Percentiles rank a stretch among this genome's conserved stretches.
These are phyloP conservation scores for Entamoeba invadens DNA, from an alignment of 208 protist genomes.

Conservation along the genomic window DNA sequence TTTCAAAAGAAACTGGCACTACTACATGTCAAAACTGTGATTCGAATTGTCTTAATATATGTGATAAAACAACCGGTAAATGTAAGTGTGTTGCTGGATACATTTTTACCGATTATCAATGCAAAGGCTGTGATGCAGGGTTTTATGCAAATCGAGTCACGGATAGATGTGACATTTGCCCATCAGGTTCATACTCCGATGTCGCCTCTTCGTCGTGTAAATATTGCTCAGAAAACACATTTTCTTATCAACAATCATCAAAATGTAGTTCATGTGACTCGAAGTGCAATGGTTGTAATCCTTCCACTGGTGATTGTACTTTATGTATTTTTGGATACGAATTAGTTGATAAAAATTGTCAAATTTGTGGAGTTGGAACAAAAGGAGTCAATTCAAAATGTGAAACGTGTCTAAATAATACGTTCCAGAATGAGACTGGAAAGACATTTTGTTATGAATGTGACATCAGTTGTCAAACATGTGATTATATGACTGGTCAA, in stretches of 20 bases:
- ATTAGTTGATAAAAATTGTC: neutral
- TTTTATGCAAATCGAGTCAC: neutral
- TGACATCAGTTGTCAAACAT: neutral
- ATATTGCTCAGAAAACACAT: neutral
- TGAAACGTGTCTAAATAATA: neutral
- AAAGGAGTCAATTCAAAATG: neutral
- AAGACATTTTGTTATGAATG: conserved; percentile 2
- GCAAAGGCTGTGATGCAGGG: neutral
- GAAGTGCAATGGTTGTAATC: neutral
- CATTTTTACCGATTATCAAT: neutral
- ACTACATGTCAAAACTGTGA: neutral
- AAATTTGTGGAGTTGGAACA: conserved; percentile 4
- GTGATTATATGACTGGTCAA: neutral
- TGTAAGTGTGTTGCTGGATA: neutral
- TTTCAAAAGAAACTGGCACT: neutral
- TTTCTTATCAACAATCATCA: neutral
- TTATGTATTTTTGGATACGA: neutral
- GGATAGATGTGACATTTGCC: neutral
- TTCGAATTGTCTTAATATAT: neutral
- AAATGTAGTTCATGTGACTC: neutral
- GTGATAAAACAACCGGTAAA: neutral
- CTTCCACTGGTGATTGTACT: neutral
- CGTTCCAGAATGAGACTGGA: conserved; percentile 7
- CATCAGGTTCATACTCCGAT: neutral
- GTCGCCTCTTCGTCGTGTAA: neutral